Evolutionary conservation across 2,329 filamentous ascomycete species (phyloP).

Genomic region (Aureobasidium sp.): DNA sequence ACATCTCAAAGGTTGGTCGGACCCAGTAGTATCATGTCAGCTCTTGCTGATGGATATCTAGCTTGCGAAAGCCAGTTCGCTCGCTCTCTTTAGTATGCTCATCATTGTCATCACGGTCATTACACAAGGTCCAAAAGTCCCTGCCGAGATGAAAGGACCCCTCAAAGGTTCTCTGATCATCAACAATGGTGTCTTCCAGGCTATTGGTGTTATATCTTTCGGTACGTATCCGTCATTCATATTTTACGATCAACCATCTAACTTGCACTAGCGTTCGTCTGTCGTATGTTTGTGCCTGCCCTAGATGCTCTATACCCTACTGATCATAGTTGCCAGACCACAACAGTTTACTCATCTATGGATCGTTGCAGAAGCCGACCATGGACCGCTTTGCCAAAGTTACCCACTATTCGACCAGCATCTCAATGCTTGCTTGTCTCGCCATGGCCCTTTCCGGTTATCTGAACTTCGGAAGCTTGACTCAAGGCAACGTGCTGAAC

Average conservation of each 20-base stretch:
- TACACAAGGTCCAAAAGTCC: constrained; percentile 70
- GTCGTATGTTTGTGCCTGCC: constrained; percentile 39
- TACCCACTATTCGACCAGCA: constrained; percentile 84
- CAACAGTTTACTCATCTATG: constrained; percentile 96
- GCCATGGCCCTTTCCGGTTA: constrained; percentile 83
- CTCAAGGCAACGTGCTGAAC: constrained; percentile 92
- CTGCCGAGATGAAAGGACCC: constrained; percentile 61
- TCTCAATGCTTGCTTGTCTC: constrained; percentile 88
- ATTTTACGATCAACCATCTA: constrained; percentile 23
- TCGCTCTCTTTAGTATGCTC: constrained; percentile 87
- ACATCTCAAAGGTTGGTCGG: constrained; percentile 78
- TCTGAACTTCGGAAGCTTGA: constrained; percentile 85
- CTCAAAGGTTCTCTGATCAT: constrained; percentile 66
- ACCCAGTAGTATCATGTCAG: neutral
- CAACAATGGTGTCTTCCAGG: constrained; percentile 84
- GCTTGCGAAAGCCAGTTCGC: constrained; percentile 90
- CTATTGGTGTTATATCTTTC: constrained; percentile 96
- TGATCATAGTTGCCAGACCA: constrained; percentile 50
- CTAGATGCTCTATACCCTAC: neutral
- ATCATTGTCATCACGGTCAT: constrained; percentile 84
- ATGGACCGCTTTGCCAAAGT: constrained; percentile 90
- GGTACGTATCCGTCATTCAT: constrained; percentile 45
- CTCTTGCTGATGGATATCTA: constrained; percentile 29
- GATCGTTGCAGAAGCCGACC: constrained; percentile 85
- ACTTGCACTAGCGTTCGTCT: constrained; percentile 52